A percentile compares a stretch with the other conserved stretches of the same genome.
These are phyloP conservation scores for Talaromyces amestolkiae DNA, from an alignment of 2,329 filamentous ascomycete species.

Conservation along the genomic window DNA sequence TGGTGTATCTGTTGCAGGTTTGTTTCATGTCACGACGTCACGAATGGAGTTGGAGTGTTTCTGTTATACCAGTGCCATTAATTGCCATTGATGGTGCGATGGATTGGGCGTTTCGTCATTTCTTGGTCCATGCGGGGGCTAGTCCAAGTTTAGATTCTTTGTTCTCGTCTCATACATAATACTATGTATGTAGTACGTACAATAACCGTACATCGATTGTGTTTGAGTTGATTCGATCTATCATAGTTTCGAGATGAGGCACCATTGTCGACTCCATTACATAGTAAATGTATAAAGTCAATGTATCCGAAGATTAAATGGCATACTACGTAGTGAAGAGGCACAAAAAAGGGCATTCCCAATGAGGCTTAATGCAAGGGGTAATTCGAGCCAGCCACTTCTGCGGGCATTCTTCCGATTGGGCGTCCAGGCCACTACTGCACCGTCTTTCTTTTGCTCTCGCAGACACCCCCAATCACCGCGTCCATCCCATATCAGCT, in stretches of 20 bases:
- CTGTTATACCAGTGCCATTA: neutral
- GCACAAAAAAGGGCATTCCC: neutral
- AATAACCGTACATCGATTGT: neutral
- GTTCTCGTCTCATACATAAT: neutral
- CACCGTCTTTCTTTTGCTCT: neutral
- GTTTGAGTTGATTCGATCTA: neutral
- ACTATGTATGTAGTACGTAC: neutral
- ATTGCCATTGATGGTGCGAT: neutral
- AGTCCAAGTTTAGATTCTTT: neutral
- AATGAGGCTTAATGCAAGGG: slow-evolving; percentile 17
- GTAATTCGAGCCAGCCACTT: neutral
- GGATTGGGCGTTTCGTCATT: neutral
- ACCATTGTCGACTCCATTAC: neutral
- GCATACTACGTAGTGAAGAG: neutral
- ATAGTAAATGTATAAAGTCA: too few species aligned
- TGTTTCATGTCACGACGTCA: neutral
- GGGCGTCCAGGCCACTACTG: slow-evolving; percentile 5
- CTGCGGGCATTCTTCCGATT: slow-evolving; percentile 19
- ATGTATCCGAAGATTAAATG: neutral
- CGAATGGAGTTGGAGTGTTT: neutral
- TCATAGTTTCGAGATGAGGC: neutral
- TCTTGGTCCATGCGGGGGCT: neutral
- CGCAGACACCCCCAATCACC: slow-evolving; percentile 1
- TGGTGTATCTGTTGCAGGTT: neutral
- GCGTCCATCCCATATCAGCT: neutral